Base-by-base conservation (phyloP, 441 rosid genomes). In the Bruguiera hainesii region DNA sequence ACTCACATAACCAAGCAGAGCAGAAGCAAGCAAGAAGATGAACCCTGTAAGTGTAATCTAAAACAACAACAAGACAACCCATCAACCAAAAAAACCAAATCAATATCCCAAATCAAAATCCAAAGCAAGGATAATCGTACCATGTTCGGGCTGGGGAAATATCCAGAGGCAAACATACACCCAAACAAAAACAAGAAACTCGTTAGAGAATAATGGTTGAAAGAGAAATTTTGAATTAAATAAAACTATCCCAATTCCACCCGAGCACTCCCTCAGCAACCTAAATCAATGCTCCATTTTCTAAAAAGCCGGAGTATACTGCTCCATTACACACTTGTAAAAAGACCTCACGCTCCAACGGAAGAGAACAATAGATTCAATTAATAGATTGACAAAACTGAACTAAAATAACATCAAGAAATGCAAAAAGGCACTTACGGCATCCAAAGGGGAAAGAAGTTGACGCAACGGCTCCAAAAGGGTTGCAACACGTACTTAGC, bases 401-500 rank as follows among this genome's bases (percentile, higher is more conserved):
- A 30, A 28, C 19, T 8, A 49, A 39, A 25, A 33, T 7, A 64
- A 59, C n/a, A n/a, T 33, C 65, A 25, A 61, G 21, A 31, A 9
- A 39, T 11, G 21, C 15, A 37, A 37, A 37, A 30, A 30, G 42
- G 52, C 53, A 81, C 96, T 84, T 65, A 92, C 98, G 98, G 99
- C 97, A 95, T 90, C 99, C 99, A 95, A 29, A 95, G 85, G 58
- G 99, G 99, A 70, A 91, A 90, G 86, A 95, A 78, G 70, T 82
- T 82, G 71, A 95, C 99, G 52, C 79, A 80, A 16, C 96, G 94
- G 13, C 76, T 75, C 99, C 99, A 95, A 71, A 95, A 95, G 56
- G 99, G 99, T 76, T 95, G 98, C 79, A 95, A 58, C 13, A 95
- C 86, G 71, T 95, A 92, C 80, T 95, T 95, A 53, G 95, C 90